phyloP scores from a whole-genome alignment of 768 basidiomycete genomes.

The Coprinopsis sp. region DNA sequence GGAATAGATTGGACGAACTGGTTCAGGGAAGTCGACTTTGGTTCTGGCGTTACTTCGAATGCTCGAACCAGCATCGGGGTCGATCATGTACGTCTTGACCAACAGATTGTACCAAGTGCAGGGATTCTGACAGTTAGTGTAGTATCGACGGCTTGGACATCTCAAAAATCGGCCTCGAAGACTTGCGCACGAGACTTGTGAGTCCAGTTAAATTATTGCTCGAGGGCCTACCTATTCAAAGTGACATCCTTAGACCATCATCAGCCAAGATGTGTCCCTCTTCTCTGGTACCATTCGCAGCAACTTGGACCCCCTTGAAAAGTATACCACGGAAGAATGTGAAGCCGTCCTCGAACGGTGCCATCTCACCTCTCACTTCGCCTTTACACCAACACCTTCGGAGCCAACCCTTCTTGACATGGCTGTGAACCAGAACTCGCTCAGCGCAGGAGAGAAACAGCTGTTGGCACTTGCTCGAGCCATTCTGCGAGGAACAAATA shows the following conservation, averaged over 20 bases:
- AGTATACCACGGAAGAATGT: conserved; percentile 57
- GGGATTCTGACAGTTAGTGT: conserved; percentile 1
- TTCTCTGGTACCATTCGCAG: conserved; percentile 70
- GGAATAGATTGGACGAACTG: conserved; percentile 59
- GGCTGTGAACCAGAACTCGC: conserved; percentile 58
- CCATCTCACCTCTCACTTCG: conserved; percentile 48
- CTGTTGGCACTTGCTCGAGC: conserved; percentile 68
- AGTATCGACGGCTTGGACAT: conserved; percentile 73
- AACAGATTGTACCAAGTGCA: neutral
- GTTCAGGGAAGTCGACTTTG: conserved; percentile 60
- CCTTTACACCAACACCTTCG: conserved; percentile 26
- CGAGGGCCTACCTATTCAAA: neutral
- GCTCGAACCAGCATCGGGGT: conserved; percentile 53
- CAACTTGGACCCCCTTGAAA: conserved; percentile 66
- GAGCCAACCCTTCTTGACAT: conserved; percentile 47
- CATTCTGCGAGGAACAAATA: conserved; percentile 55
- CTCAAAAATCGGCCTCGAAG: conserved; percentile 60
- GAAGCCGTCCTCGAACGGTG: conserved; percentile 61
- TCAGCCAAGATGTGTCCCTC: conserved; percentile 70
- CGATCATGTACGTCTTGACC: conserved; percentile 44
- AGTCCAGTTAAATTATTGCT: conserved; percentile 16
- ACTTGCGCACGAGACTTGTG: conserved; percentile 59
- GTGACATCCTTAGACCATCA: conserved; percentile 48
- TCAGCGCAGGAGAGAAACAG: conserved; percentile 78
- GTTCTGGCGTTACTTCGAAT: conserved; percentile 58